Evolutionary conservation across 805 yeast species (phyloP), one percentile per base, ranked within the genome.

Genomic region (Kodamaea kakaduensis): DNA sequence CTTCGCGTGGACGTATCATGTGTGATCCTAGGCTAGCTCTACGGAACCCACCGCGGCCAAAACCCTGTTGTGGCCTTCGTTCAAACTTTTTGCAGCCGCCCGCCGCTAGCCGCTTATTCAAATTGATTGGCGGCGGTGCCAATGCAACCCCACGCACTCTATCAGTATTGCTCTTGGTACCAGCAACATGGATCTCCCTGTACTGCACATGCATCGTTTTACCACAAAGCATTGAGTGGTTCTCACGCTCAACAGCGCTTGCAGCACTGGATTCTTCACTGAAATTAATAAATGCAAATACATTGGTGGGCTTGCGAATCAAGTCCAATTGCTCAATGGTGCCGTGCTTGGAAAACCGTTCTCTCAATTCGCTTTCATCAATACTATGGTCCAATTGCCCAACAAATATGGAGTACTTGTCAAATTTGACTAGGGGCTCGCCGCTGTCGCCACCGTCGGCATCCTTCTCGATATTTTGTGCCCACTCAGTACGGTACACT

Each of bases 151-250:
- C 52, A 52, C 59, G 51, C 54, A 50, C 33, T 44, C 52, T 30
- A 22, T 38, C 37, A 19, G 13, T 7, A 7, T 13, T 16, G 14
- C 19, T 19, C 28, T 36, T 42, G 25, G 26, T 5, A 4, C 17
- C 10, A 5, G 19, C 7, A 16, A 42, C 25, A 7, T 48, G 36
- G n/a, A 78, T 58, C 54, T 84, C 93, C 38, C 84, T 74, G 53
- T 81, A 84, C 57, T 85, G 94, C 31, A 87, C 96, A 56, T 84
- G 93, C 68, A 87, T 82, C 6, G 90, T 81, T 54, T 73, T 80
- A 39, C 75, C 77, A 48, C 76, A 61, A 51, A 87, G 77, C 55
- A 80, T 73, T 2, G 94, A 71, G 58, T 86, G 95, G 52, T 88
- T 86, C 52, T 84, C 93, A 42, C 79, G 70, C 56, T 86, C 94